Conservation (phyloP, 2,329 filamentous ascomycete species). For the Tolypocladium nubicola region DNA sequence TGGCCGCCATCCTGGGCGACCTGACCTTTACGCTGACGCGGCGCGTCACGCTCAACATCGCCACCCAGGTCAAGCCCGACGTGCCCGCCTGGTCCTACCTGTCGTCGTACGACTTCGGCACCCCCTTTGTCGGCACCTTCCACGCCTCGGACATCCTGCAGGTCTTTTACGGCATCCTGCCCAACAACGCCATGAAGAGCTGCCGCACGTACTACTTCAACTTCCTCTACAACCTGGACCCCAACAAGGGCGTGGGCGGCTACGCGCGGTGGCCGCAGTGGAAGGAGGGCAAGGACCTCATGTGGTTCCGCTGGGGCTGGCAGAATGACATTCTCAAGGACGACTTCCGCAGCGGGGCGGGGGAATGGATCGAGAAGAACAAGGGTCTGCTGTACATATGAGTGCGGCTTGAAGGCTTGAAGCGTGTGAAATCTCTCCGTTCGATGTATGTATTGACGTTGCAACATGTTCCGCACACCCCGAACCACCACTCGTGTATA, state of each 20-base stretch:
- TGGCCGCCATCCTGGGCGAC: constrained; percentile 67
- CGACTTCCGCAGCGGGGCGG: constrained; percentile 24
- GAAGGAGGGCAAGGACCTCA: constrained; percentile 34
- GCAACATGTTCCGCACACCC: too few species aligned
- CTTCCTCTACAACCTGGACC: constrained; percentile 61
- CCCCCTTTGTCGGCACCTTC: constrained; percentile 64
- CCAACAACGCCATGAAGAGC: constrained; percentile 49
- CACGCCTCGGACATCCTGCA: constrained; percentile 61
- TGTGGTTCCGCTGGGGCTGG: constrained; percentile 29
- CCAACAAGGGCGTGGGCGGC: constrained; percentile 43
- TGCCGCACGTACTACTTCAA: constrained; percentile 62
- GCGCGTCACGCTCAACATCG: constrained; percentile 46
- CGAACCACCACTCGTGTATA: too few species aligned
- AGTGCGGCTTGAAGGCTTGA: not conserved
- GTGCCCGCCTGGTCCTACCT: constrained; percentile 69
- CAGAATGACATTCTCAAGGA: constrained; percentile 22
- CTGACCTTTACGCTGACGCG: constrained; percentile 63
- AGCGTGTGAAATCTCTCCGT: not conserved
- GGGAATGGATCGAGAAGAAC: constrained; percentile 15
- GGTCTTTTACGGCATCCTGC: constrained; percentile 54
- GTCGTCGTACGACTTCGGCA: constrained; percentile 59
- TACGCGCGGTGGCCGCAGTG: constrained; percentile 31
- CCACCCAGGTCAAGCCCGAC: constrained; percentile 35
- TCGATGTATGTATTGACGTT: not conserved
- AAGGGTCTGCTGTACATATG: constrained; percentile 13